Percentiles rank a stretch among this genome's conserved stretches.
phyloP scores from a whole-genome alignment of 2,329 filamentous ascomycete species.

The Akanthomyces lecanii region DNA sequence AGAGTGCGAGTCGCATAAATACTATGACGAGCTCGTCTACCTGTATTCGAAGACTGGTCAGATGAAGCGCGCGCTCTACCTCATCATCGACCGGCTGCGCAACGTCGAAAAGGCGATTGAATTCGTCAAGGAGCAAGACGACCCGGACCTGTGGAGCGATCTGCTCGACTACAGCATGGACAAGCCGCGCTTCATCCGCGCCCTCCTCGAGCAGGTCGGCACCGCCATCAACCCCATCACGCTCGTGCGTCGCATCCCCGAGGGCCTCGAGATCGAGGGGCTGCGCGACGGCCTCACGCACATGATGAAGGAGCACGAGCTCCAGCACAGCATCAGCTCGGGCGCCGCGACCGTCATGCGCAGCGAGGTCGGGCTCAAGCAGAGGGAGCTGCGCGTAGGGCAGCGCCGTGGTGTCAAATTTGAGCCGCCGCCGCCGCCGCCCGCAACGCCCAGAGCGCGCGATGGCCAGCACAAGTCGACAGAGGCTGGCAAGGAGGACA shows the following conservation, averaged over 20 bases:
- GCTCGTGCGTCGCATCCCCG: constrained; percentile 84
- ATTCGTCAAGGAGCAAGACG: constrained; percentile 90
- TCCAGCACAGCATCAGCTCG: constrained; percentile 86
- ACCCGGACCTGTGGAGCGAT: constrained; percentile 91
- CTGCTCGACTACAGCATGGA: constrained; percentile 96
- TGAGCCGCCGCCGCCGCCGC: constrained; percentile 49
- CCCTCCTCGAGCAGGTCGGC: constrained; percentile 86
- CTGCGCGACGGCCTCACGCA: constrained; percentile 81
- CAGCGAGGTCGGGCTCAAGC: constrained; percentile 81
- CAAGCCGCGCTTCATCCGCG: constrained; percentile 90
- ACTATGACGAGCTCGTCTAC: constrained; percentile 90
- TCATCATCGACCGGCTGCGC: constrained; percentile 90
- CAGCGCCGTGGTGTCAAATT: constrained; percentile 87
- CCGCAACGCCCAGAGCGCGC: constrained; percentile 38
- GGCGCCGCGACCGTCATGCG: constrained; percentile 83
- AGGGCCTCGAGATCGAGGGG: constrained; percentile 88
- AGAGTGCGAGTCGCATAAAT: constrained; percentile 77
- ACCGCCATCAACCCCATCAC: constrained; percentile 90
- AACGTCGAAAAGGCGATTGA: constrained; percentile 90
- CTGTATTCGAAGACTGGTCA: constrained; percentile 93
- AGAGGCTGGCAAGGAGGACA: constrained; percentile 20
- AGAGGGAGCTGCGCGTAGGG: constrained; percentile 73
- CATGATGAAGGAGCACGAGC: constrained; percentile 93
- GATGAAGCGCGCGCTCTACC: constrained; percentile 82
- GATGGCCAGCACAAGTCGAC: constrained; percentile 23